These are phyloP conservation scores for Xylariaceae sp. DNA, from an alignment of 2,329 filamentous ascomycete genomes.

Conservation along the genomic window DNA sequence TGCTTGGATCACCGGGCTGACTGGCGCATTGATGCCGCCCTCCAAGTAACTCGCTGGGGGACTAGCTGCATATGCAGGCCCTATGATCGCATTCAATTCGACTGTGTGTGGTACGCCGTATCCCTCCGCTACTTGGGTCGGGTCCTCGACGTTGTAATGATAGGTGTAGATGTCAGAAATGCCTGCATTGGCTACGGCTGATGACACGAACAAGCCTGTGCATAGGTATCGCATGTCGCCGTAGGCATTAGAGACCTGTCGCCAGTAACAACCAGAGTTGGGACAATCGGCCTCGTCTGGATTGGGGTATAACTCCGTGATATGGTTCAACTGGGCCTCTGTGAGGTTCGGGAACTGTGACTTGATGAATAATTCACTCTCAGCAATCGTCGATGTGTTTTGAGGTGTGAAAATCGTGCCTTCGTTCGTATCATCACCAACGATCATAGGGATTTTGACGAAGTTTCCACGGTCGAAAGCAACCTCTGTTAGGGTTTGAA, in stretches of 20 bases:
- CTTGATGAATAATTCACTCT: constrained; percentile 53
- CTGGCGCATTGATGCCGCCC: constrained; percentile 49
- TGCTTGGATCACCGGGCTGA: constrained; percentile 59
- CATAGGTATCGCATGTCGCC: constrained; percentile 65
- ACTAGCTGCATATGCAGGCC: constrained; percentile 48
- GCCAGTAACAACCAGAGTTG: constrained; percentile 52
- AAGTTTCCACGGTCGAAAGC: constrained; percentile 47
- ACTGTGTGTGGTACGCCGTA: constrained; percentile 64
- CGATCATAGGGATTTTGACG: constrained; percentile 51
- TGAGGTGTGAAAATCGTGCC: constrained; percentile 58
- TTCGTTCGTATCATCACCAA: constrained; percentile 59
- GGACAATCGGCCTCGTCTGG: constrained; percentile 43
- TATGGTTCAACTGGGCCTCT: constrained; percentile 42
- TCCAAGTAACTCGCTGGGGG: constrained; percentile 53
- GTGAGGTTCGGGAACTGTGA: constrained; percentile 56
- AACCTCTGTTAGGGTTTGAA: constrained; percentile 47
- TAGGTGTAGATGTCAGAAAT: constrained; percentile 59
- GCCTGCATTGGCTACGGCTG: constrained; percentile 27
- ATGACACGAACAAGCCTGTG: constrained; percentile 53
- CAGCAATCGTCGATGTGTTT: constrained; percentile 40
- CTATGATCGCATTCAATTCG: constrained; percentile 65
- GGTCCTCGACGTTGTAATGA: constrained; percentile 64
- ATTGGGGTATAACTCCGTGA: constrained; percentile 55
- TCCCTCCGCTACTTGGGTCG: constrained; percentile 47
- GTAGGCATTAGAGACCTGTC: constrained; percentile 54